Percentiles rank a stretch among this genome's conserved stretches.
Conservation (phyloP, 768 basidiomycete genomes). For the Lactifluus hygrophoroides region DNA sequence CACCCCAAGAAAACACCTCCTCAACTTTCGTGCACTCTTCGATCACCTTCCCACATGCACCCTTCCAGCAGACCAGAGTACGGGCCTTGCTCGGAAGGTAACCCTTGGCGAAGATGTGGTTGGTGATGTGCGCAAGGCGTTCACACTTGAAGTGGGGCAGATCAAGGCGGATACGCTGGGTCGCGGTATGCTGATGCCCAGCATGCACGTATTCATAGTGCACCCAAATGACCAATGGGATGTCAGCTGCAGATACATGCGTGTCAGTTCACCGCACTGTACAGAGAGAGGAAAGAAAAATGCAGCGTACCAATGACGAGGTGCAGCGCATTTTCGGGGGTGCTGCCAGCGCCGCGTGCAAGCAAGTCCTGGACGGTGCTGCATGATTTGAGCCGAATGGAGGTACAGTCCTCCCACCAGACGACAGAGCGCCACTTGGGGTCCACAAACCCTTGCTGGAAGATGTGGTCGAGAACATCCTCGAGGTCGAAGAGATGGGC, state of each 20-base stretch:
- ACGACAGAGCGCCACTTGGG: slow-evolving; percentile 34
- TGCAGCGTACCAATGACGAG: slow-evolving; percentile 35
- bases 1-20: slow-evolving; percentile 25
- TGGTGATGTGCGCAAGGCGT: slow-evolving; percentile 38
- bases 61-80: slow-evolving; percentile 36
- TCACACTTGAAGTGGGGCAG: slow-evolving; percentile 28
- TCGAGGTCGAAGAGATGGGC: slow-evolving; percentile 36
- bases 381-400: slow-evolving; percentile 30
- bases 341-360: slow-evolving; percentile 33
- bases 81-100: slow-evolving; percentile 31
- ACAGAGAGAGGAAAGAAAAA: not conserved
- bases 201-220: slow-evolving; percentile 34
- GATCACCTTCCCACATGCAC: slow-evolving; percentile 29
- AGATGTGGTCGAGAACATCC: slow-evolving; percentile 39
- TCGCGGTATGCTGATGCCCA: slow-evolving; percentile 26
- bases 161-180: slow-evolving; percentile 38
- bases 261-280: not conserved
- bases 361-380: slow-evolving; percentile 31
- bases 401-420: slow-evolving; percentile 39
- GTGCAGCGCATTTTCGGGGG: slow-evolving; percentile 35
- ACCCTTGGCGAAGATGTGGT: slow-evolving; percentile 36
- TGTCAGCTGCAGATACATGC: slow-evolving; percentile 30
- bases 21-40: slow-evolving; percentile 26
- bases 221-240: slow-evolving; percentile 36
- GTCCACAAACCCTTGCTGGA: slow-evolving; percentile 40